Base-by-base conservation (phyloP, 306 rosid species). In the Leucaena leucocephala region DNA sequence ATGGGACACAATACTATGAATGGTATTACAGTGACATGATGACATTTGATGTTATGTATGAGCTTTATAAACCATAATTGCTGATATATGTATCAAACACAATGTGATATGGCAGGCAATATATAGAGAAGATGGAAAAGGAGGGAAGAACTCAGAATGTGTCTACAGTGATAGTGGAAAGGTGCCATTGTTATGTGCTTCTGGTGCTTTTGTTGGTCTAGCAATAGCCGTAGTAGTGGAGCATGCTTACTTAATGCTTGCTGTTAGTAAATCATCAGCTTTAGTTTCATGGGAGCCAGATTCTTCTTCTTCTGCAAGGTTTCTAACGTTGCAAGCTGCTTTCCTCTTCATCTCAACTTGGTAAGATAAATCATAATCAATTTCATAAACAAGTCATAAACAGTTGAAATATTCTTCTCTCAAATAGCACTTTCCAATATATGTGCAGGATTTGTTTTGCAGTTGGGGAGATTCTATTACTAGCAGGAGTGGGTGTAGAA, bases 331-430 rank as follows among this genome's bases (percentile, higher is more conserved):
- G 83, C 96, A 89, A 74, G 93, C 92, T 61, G 97, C 83, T 7
- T 86, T 93, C 82, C 93, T 93, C 94, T 93, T 90, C 86, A 55
- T 91, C 44, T 4, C 97, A 50, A 85, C 96, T 59, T 93, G 99
- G 99, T 55, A 55, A 42, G 39, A 61, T 27, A 40, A 61, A 33
- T 0, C n/a, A 12, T 5, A 33, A 33, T 34, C 67, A 61, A 27
- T 22, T 3, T 27, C 15, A 4, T 6, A 40, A 54, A n/a, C 58
- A n/a, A 54, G 10, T n/a, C 64, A 22, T 15, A 58, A 22, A 22
- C 64, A 52, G 52, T 46, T 8, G 15, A 52, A 6, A 17, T 7
- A 52, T 52, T 17, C 59, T 16, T 22, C 27, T 27, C 27, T 22
- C n/a, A 17, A 17, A 52, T 27, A 0, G 22, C 35, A 58, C 64